Percentiles rank a stretch among this genome's conserved stretches.
Evolutionary conservation across 345 rosid species (phyloP).

Genomic region (Syzygium grande): DNA sequence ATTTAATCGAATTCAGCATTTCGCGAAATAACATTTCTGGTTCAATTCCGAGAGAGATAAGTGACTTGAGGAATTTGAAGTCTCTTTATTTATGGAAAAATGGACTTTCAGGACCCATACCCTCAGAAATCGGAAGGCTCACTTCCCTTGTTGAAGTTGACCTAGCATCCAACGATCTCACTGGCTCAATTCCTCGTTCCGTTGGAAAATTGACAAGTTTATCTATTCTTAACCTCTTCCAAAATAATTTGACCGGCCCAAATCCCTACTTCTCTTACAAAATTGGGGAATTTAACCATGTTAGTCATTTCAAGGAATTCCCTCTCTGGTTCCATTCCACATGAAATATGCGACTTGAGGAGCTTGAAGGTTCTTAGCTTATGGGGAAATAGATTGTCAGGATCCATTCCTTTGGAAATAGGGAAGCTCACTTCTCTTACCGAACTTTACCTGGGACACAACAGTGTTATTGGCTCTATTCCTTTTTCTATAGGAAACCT

Average conservation of each 20-base stretch:
- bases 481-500: neutral
- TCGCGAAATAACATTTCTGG: neutral
- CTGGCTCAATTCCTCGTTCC: neutral
- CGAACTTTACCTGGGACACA: neutral
- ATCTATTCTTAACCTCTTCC: neutral
- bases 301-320: accelerated
- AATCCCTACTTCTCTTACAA: neutral
- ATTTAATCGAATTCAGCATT: neutral
- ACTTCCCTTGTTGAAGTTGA: neutral
- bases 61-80: neutral
- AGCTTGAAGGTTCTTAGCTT: neutral
- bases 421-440: neutral
- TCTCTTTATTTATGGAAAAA: neutral
- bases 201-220: neutral
- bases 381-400: neutral
- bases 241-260: neutral
- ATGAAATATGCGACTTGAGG: accelerated
- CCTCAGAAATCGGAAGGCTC: neutral
- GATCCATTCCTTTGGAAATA: neutral
- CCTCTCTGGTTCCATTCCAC: neutral
- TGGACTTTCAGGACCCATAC: accelerated
- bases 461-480: neutral
- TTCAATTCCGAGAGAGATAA: neutral
- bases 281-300: neutral
- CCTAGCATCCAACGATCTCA: accelerated